phyloP scores from a whole-genome alignment of 768 basidiomycete species.

The Hypholoma fasciculare region DNA sequence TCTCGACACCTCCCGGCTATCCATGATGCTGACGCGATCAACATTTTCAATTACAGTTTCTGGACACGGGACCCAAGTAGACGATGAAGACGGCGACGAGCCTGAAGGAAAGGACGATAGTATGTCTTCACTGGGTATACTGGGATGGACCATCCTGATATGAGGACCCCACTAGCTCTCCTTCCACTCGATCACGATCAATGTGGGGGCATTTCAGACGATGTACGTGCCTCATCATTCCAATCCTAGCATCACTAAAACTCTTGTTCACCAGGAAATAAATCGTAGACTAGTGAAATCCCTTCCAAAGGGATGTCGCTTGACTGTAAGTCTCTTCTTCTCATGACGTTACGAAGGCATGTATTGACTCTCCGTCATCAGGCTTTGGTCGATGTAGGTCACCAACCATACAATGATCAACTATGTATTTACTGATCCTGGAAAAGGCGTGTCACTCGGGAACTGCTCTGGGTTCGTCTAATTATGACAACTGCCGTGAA shows the following conservation, averaged over 20 bases:
- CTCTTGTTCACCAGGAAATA: neutral
- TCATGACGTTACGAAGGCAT: neutral
- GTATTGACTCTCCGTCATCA: neutral
- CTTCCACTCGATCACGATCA: neutral
- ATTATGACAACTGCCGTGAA: too few species aligned
- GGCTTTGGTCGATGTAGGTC: neutral
- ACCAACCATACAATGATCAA: too few species aligned
- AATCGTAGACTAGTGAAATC: neutral
- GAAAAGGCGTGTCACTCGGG: constrained; percentile 6
- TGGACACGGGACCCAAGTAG: neutral
- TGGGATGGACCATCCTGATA: too few species aligned
- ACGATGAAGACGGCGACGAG: neutral
- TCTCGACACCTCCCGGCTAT: too few species aligned
- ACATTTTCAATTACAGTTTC: neutral
- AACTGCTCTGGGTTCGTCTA: too few species aligned
- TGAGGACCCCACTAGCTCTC: too few species aligned
- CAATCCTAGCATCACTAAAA: neutral
- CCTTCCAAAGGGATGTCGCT: neutral
- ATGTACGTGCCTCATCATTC: neutral
- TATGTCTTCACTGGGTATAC: too few species aligned
- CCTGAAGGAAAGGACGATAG: neutral
- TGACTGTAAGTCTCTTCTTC: neutral
- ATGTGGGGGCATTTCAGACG: neutral
- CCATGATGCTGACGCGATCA: neutral
- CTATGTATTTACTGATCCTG: too few species aligned